Base-by-base conservation (phyloP, 148 eudicot genomes). In the Dianthus caryophyllus region DNA sequence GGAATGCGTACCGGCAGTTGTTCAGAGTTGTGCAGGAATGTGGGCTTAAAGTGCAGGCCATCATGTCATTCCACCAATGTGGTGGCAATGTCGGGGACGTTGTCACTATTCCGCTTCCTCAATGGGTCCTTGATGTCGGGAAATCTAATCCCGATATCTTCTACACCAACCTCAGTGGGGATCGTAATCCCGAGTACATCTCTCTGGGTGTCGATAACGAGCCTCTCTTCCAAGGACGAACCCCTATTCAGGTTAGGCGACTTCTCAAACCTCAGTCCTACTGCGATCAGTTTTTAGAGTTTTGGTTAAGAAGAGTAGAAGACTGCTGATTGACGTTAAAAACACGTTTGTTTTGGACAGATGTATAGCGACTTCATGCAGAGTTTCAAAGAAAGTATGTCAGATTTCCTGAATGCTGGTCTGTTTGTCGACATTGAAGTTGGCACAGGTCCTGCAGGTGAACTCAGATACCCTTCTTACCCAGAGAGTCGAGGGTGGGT, bases 381-480 rank as follows among this genome's bases (percentile, higher is more conserved):
- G 48, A 76, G 90, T 49, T 91, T 91, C 61, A 76, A 80, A 47
- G 87, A 85, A 31, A 80, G 73, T 66, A 82, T 88, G 90, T 66
- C 71, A 1, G 95, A 88, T 46, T 80, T 84, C 56, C 41, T 88
- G 17, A 79, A 77, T 16, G 68, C 83, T 22, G 86, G 78, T 38
- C 63, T 76, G 4, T 75, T 88, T 10, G 58, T 82, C 1, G 97
- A 91, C 81, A 91, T 88, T 30, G 91, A 86, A 85, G 96, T 91
- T 60, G 97, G 97, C 29, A 75, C 81, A 80, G 97, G 97, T 55
- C 97, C 97, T 2, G 90, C 90, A 7, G 97, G 97, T 8, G 97
- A 92, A 79, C 87, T 92, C 29, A 85, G 97, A 6, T 92, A 89
- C 71, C 96, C 96, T 29, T 92, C 97, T 2, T 92, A 92, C 66